Conservation (phyloP, 331 rosid genomes). For the Arachis monticola region DNA sequence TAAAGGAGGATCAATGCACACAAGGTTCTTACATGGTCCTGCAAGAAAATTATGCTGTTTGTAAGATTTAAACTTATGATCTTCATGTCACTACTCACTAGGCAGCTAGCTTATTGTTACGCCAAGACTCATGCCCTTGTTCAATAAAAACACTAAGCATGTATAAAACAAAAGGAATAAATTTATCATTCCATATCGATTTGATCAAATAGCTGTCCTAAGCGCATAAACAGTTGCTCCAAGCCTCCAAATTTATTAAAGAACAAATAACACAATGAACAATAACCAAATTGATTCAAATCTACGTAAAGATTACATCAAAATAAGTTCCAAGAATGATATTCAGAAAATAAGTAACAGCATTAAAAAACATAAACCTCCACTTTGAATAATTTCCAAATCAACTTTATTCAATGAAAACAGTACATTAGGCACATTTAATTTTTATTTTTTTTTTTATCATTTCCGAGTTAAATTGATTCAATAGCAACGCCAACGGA, state of each 20-base stretch:
- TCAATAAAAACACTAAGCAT: not conserved
- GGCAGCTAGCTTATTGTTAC: no score
- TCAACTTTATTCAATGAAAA: not conserved
- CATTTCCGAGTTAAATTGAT: not conserved
- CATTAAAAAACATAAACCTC: no score
- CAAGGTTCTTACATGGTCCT: no score
- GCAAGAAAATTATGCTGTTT: no score
- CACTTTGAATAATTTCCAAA: not conserved
- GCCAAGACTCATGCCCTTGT: no score
- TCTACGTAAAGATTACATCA: not conserved
- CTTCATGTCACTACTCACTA: no score
- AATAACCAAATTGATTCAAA: not conserved
- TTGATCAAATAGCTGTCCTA: not conserved
- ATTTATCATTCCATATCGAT: not conserved
- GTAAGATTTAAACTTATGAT: no score
- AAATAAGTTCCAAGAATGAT: not conserved
- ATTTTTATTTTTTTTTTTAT: no score
- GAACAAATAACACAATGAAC: not conserved
- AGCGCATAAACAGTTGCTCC: not conserved
- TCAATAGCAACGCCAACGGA: not conserved
- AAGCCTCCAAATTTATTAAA: not conserved
- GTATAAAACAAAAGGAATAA: not conserved
- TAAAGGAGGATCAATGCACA: no score
- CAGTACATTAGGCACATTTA: no score
- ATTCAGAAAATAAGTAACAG: not conserved